These are phyloP conservation scores for Fragilariopsis cylindrus DNA, from an alignment of 108 stramenopile species.

Conservation along the genomic window DNA sequence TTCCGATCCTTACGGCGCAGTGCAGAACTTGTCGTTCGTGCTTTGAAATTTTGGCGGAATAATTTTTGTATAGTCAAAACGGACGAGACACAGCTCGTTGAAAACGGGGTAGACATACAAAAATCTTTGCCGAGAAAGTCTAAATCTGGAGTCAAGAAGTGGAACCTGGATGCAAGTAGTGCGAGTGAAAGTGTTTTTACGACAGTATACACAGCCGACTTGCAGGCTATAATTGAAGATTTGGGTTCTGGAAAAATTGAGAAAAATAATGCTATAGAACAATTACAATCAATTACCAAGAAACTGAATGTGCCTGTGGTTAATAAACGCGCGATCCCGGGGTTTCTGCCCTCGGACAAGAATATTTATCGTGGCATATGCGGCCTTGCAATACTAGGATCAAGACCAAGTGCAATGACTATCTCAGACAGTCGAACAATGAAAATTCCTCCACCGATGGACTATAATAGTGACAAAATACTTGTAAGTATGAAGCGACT, in stretches of 20 bases:
- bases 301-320: conserved; percentile 54
- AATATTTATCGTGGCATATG: conserved; percentile 66
- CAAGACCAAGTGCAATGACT: conserved; percentile 64
- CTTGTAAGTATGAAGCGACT: conserved; percentile 72
- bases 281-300: conserved; percentile 40
- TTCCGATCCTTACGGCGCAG: conserved; percentile 62
- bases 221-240: conserved; percentile 58
- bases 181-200: conserved; percentile 56
- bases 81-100: neutral
- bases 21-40: conserved; percentile 63
- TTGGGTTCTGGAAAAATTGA: conserved; percentile 49
- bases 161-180: conserved; percentile 47
- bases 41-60: conserved; percentile 65
- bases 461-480: conserved; percentile 55
- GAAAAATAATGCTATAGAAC: conserved; percentile 47
- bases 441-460: conserved; percentile 62
- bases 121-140: conserved; percentile 26
- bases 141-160: conserved; percentile 28
- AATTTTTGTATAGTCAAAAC: conserved; percentile 43
- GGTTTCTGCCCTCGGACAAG: conserved; percentile 72
- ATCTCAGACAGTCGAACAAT: conserved; percentile 65
- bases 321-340: conserved; percentile 78
- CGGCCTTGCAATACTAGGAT: conserved; percentile 66
- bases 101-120: neutral
- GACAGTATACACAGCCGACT: conserved; percentile 68